Base-by-base conservation (phyloP, 495 filamentous ascomycete genomes). In the Penicillium argentinense region DNA sequence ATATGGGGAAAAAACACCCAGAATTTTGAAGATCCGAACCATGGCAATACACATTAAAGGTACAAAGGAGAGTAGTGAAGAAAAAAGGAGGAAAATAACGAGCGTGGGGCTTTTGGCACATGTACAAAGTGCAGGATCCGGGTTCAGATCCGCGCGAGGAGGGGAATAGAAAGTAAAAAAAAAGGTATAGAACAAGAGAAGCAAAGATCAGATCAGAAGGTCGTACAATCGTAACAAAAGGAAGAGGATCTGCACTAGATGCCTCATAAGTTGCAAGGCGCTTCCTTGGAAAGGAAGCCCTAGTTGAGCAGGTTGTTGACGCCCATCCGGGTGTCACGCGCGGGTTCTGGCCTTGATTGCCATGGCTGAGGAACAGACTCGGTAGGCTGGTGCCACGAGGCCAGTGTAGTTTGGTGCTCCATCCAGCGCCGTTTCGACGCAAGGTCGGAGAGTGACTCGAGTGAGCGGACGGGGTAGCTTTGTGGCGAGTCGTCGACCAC, bases 321-420 rank as follows among this genome's bases (percentile, higher is more conserved):
- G 27, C 70, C 68, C 67, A 75, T 75, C 12, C 72, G 70, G n/a
- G 61, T 68, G 49, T 75, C 72, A n/a, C 68, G 68, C 23, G 59
- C 30, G 16, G 63, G 39, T 36, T 69, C 63, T 4, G 53, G 34
- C 24, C 47, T 56, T 22, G 54, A 39, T 11, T 45, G 27, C 66
- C 62, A 68, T 3, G 48, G 30, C 50, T 60, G 58, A 30, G 55
- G 29, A 17, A 57, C 23, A 1, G 51, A 45, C 5, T 60, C 53
- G 1, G 49, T 34, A 8, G 57, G 53, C 16, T 64, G 62, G 37
- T 61, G 62, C 64, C 63, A 72, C 14, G 59, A 62, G 8, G 62
- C 51, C 23, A 60, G 23, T 0, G 57, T 56, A 4, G 65, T 51
- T 29, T 61, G 67, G 40, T 60, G 53, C 28, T 67, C 67, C 45